phyloP scores from a whole-genome alignment of 352 stramenopile species.

The Phytophthora nicotianae region DNA sequence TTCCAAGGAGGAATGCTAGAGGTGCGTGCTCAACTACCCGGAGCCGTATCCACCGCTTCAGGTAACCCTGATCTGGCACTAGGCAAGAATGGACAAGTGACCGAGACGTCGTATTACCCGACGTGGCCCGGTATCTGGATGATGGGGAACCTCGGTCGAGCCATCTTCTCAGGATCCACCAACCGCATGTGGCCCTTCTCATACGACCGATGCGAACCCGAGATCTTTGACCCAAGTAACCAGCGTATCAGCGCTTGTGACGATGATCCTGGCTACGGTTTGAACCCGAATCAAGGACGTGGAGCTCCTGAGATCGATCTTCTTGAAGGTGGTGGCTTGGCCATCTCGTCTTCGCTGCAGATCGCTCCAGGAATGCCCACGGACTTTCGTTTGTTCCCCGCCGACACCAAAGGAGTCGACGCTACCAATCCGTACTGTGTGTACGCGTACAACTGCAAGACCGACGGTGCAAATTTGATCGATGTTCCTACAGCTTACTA shows the following conservation, averaged over 20 bases:
- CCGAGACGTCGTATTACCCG: conserved; percentile 65
- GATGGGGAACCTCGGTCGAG: conserved; percentile 95
- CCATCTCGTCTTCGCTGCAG: conserved; percentile 92
- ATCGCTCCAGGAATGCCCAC: conserved; percentile 76
- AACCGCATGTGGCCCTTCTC: conserved; percentile 97
- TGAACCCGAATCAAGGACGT: conserved; percentile 86
- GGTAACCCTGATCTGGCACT: conserved; percentile 50
- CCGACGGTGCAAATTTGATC: conserved; percentile 48
- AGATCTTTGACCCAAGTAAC: conserved; percentile 58
- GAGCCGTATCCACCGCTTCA: conserved; percentile 55
- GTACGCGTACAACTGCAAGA: conserved; percentile 59
- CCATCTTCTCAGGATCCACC: conserved; percentile 94
- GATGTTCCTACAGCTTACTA: conserved; percentile 53
- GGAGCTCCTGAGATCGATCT: conserved; percentile 95
- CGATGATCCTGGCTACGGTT: conserved; percentile 85
- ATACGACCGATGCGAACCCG: conserved; percentile 91
- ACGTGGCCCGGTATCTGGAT: conserved; percentile 97
- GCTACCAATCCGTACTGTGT: conserved; percentile 42
- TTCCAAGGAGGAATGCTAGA: conserved; percentile 94
- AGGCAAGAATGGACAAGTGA: conserved; percentile 63
- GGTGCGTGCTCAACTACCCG: conserved; percentile 89
- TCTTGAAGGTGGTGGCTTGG: conserved; percentile 85
- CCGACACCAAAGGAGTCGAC: conserved; percentile 34
- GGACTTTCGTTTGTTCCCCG: conserved; percentile 61
- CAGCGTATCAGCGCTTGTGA: conserved; percentile 92